These are phyloP conservation scores for Aspergillus transmontanensis DNA, from an alignment of 2,329 filamentous ascomycete species.

Conservation along the genomic window DNA sequence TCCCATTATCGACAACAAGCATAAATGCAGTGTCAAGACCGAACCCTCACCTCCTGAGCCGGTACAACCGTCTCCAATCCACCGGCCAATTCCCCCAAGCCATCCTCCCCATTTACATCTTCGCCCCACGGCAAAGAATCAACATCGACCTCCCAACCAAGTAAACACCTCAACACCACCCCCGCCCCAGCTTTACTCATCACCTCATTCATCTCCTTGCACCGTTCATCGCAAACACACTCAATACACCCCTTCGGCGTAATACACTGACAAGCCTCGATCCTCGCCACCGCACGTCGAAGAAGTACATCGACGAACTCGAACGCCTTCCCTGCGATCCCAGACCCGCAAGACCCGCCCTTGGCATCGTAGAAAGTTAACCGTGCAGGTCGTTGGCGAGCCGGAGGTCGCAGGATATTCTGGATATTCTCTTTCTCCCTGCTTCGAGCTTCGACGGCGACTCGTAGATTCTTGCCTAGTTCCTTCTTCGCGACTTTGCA, in stretches of 20 bases:
- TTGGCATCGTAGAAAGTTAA: conserved; percentile 95
- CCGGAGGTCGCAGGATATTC: conserved; percentile 34
- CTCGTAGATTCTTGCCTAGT: conserved; percentile 63
- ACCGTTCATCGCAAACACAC: conserved; percentile 83
- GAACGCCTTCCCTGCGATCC: conserved; percentile 90
- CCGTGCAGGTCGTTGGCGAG: conserved; percentile 79
- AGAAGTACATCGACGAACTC: conserved; percentile 85
- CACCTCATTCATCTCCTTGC: conserved; percentile 83
- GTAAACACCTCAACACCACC: conserved; percentile 75
- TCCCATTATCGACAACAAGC: not conserved
- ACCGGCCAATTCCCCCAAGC: conserved; percentile 64
- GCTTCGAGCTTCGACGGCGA: conserved; percentile 18
- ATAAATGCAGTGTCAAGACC: not conserved
- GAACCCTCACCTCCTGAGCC: conserved; percentile 46
- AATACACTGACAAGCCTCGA: conserved; percentile 74
- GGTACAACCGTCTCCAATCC: conserved; percentile 82
- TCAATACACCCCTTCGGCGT: conserved; percentile 75
- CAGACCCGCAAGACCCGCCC: conserved; percentile 78
- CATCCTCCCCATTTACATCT: conserved; percentile 76
- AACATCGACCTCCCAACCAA: conserved; percentile 77
- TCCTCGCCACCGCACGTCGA: conserved; percentile 71
- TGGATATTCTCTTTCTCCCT: conserved; percentile 15
- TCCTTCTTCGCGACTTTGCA: conserved; percentile 90
- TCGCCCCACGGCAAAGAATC: conserved; percentile 85
- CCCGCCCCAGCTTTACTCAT: conserved; percentile 89